Evolutionary conservation across 768 basidiomycete genomes (phyloP), one percentile per base, ranked within the genome.

Genomic region (Phlegmacium glaucopus): DNA sequence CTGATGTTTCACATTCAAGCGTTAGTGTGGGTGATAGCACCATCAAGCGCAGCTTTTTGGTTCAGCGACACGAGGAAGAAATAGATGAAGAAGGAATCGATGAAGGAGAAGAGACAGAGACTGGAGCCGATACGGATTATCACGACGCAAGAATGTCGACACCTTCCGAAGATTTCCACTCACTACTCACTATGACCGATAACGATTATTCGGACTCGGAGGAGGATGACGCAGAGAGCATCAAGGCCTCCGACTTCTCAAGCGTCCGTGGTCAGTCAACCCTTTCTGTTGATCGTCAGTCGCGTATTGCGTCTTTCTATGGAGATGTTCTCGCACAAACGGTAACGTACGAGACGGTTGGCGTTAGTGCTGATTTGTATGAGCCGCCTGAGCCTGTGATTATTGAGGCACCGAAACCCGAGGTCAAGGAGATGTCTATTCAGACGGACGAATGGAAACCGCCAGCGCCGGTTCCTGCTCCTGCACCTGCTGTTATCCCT

Each of bases 391-490:
- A 67, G 28, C 71, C 68, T 18, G 57, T 72, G 22, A 48, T 69
- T 17, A 50, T 61, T 27, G 58, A 59, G 40, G 65, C 64, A 15
- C 80, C 79, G 9, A 87, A 82, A 61, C 79, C 82, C 0, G 83
- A 88, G 55, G 66, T 79, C 27, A 82, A 72, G 60, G 90, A 93
- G 55, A 87, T 82, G 50, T 86, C 82, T 3, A 81, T 84, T 28
- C 90, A 93, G 68, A 92, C 90, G 1, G 90, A 93, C 51, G 75
- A 76, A 42, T 87, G 83, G 85, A 67, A 61, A 11, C 79, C 79
- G 9, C 70, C 75, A 8, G 61, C 69, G 1, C 62, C 71, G 52
- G 5, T 22, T 22, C 64, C 68, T 17, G 50, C 63, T 9, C 54
- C 68, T n/a, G n/a, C n/a, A n/a, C n/a, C n/a, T 7, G 46, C 61